Conservation (phyloP, 495 filamentous ascomycete genomes). For the Penicillium arizonense region DNA sequence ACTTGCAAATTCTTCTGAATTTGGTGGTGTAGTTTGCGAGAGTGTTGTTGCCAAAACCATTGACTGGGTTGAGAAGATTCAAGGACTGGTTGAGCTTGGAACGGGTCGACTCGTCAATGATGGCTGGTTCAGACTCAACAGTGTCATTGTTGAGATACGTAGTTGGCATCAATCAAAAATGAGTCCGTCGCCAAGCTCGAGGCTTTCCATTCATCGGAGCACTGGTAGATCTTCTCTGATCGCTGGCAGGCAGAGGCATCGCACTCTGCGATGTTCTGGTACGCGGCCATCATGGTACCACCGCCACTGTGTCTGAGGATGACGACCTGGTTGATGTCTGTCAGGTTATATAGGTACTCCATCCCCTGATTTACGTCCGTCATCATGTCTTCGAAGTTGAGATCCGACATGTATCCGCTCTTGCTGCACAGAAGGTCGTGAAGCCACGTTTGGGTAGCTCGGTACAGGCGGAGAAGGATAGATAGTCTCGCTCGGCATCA, state of each 20-base stretch:
- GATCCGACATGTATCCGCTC: slow-evolving; percentile 8
- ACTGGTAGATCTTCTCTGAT: slow-evolving; percentile 12
- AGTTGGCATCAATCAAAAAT: slow-evolving; percentile 8
- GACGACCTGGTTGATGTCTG: slow-evolving; percentile 9
- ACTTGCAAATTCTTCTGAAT: slow-evolving; percentile 5
- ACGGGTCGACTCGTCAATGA: slow-evolving; percentile 1
- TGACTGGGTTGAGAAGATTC: slow-evolving; percentile 7
- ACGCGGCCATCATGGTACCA: slow-evolving; percentile 14
- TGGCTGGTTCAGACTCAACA: slow-evolving; percentile 10
- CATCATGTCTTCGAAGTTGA: slow-evolving; percentile 15
- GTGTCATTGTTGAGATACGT: slow-evolving; percentile 12
- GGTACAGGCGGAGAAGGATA: slow-evolving; percentile 6
- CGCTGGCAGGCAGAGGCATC: slow-evolving; percentile 12
- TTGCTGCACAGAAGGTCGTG: slow-evolving; percentile 16
- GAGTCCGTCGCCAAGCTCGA: slow-evolving; percentile 7
- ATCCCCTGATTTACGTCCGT: slow-evolving; percentile 1
- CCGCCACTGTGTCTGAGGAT: slow-evolving; percentile 14
- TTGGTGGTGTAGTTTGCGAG: slow-evolving; percentile 7
- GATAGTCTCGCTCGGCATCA: slow-evolving; percentile 13
- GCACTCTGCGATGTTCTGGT: slow-evolving; percentile 17
- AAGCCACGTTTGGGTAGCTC: slow-evolving; percentile 13
- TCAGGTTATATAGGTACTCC: slow-evolving; percentile 9
- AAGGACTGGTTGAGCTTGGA: slow-evolving; percentile 6
- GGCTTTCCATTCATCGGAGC: slow-evolving; percentile 9
- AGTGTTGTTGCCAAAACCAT: slow-evolving; percentile 4